Percentiles rank a stretch among this genome's conserved stretches.
These are phyloP conservation scores for Calonectria pseudoreteaudii DNA, from an alignment of 2,329 filamentous ascomycete species.

Conservation along the genomic window DNA sequence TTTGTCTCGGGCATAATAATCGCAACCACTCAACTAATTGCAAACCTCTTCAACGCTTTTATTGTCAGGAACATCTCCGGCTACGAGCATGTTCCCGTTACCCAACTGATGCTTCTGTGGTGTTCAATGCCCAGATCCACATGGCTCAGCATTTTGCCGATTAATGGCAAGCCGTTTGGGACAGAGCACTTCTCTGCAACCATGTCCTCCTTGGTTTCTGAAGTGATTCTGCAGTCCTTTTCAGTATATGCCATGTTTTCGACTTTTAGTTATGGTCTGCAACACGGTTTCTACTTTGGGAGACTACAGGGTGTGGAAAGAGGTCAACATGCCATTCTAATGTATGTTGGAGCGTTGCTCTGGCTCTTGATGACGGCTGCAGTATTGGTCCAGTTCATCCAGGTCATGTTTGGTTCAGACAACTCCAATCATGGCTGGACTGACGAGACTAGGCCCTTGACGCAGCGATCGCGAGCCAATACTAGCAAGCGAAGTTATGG, in stretches of 20 bases:
- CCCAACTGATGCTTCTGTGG: constrained; percentile 13
- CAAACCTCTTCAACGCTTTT: background rate
- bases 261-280: background rate
- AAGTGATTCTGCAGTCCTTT: background rate
- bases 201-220: constrained; percentile 5
- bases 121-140: constrained; percentile 23
- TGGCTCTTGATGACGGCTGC: constrained; percentile 11
- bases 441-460: background rate
- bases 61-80: constrained; percentile 3
- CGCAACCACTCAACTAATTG: background rate
- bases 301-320: background rate
- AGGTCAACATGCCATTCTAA: background rate
- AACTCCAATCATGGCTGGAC: background rate
- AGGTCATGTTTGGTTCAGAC: background rate
- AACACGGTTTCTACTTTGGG: constrained; percentile 11
- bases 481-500: background rate
- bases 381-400: background rate
- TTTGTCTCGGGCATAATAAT: constrained; percentile 6
- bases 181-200: background rate
- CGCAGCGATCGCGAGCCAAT: background rate
- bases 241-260: constrained; percentile 18
- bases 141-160: constrained; percentile 13
- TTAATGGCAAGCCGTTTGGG: background rate
- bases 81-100: background rate
- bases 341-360: constrained; percentile 22